Conservation (phyloP, 345 rosid genomes). For the Conringia planisiliqua region DNA sequence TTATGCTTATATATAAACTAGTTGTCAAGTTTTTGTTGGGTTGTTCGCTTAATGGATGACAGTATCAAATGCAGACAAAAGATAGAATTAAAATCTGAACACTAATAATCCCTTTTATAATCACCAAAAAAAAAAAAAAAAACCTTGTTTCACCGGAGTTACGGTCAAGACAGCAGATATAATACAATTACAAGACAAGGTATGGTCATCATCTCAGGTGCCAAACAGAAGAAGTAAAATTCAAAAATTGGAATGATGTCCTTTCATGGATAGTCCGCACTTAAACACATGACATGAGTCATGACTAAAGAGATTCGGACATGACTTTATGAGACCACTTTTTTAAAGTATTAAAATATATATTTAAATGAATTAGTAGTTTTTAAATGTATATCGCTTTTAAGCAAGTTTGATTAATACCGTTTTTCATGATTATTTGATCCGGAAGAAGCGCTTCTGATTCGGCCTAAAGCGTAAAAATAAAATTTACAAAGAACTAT, state of each 20-base stretch:
- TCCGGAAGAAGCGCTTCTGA: neutral
- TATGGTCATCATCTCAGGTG: neutral
- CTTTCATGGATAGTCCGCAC: neutral
- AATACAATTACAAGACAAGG: neutral
- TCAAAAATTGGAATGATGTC: neutral
- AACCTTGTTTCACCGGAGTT: neutral
- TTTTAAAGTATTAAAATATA: neutral
- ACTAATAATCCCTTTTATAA: neutral
- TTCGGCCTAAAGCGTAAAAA: neutral
- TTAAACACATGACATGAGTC: neutral
- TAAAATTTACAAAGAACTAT: neutral
- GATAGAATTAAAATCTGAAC: neutral
- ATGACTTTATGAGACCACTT: constrained; percentile 4
- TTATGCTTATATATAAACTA: neutral
- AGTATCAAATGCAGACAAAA: neutral
- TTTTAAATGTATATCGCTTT: neutral
- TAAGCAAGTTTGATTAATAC: neutral
- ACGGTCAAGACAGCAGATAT: neutral
- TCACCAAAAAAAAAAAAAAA: neutral
- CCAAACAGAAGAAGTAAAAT: neutral
- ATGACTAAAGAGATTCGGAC: neutral
- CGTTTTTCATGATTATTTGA: neutral
- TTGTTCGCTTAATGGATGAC: neutral
- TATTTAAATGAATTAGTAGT: neutral
- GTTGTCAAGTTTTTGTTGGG: neutral